phyloP scores from a whole-genome alignment of 129 eudicot species.

The Cynara cardunculus region DNA sequence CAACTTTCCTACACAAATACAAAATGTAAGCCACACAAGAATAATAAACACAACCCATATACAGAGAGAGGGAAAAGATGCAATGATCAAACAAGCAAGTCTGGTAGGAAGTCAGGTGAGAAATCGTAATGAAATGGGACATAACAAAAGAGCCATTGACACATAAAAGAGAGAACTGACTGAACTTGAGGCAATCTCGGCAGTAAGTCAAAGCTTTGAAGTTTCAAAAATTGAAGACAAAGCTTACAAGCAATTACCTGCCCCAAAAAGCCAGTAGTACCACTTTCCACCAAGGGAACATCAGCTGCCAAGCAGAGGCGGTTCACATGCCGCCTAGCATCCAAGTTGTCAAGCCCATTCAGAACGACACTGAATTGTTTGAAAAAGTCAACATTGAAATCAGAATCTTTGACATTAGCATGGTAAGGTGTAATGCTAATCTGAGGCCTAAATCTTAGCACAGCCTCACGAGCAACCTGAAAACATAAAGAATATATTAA shows the following conservation, averaged over 20 bases:
- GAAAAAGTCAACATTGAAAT: conserved; percentile 86
- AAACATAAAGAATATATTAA: neutral
- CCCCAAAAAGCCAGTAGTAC: conserved; percentile 95
- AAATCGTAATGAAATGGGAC: neutral
- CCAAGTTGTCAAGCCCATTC: conserved; percentile 95
- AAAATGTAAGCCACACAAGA: neutral
- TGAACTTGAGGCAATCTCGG: conserved; percentile 4
- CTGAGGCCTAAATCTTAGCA: conserved; percentile 83
- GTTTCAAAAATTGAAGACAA: neutral
- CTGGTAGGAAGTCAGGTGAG: neutral
- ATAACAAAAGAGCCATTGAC: neutral
- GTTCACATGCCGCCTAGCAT: conserved; percentile 97
- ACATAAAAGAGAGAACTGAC: neutral
- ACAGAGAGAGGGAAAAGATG: neutral
- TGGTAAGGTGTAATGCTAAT: conserved; percentile 90
- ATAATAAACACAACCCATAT: neutral
- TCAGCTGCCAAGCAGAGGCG: conserved; percentile 98
- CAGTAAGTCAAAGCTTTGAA: conserved; percentile 1
- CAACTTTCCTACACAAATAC: neutral
- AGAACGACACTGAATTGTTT: conserved; percentile 85
- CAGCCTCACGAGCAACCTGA: conserved; percentile 98
- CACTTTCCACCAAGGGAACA: conserved; percentile 96
- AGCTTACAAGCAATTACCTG: conserved; percentile 47
- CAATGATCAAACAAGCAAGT: neutral
- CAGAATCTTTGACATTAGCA: conserved; percentile 96